A percentile compares a stretch with the other conserved stretches of the same genome.
phyloP scores from a whole-genome alignment of 2,329 filamentous ascomycete genomes.

The Alternaria metachromatica region DNA sequence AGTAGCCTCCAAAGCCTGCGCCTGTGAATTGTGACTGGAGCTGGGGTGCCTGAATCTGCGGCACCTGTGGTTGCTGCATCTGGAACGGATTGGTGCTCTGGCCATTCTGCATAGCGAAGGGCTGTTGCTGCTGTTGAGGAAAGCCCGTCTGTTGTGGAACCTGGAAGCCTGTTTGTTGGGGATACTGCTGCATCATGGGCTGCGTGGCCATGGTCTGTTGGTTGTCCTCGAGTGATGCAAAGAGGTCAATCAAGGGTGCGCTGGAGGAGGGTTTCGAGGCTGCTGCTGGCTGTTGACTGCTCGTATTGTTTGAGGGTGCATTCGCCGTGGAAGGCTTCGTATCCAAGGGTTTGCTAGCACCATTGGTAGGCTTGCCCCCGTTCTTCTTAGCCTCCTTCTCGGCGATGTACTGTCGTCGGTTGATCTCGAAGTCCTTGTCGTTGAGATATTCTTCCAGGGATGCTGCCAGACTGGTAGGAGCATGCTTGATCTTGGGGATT shows the following conservation, averaged over 20 bases:
- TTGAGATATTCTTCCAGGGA: constrained; percentile 94
- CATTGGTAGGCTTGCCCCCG: constrained; percentile 51
- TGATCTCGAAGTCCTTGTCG: constrained; percentile 93
- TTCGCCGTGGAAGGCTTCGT: constrained; percentile 36
- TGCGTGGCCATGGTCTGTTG: constrained; percentile 46
- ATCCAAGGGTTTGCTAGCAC: constrained; percentile 48
- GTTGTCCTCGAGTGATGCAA: constrained; percentile 44
- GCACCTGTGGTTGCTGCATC: constrained; percentile 70
- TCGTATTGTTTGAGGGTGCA: constrained; percentile 32
- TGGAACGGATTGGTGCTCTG: constrained; percentile 89
- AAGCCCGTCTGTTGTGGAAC: constrained; percentile 53
- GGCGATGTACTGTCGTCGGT: constrained; percentile 88
- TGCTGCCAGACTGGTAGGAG: constrained; percentile 86
- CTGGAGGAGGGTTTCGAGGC: constrained; percentile 26
- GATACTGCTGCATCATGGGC: constrained; percentile 43
- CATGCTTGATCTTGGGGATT: constrained; percentile 96
- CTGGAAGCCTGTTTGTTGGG: constrained; percentile 41
- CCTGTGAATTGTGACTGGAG: constrained; percentile 71
- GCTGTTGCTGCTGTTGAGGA: constrained; percentile 40
- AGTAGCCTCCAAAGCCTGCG: constrained; percentile 83
- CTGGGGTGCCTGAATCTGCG: constrained; percentile 52
- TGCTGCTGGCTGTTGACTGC: constrained; percentile 28
- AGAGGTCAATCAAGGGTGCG: constrained; percentile 44
- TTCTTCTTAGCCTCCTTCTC: constrained; percentile 77
- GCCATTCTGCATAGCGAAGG: constrained; percentile 65